Base-by-base conservation (phyloP, 306 rosid genomes). In the Phaseolus lunatus region DNA sequence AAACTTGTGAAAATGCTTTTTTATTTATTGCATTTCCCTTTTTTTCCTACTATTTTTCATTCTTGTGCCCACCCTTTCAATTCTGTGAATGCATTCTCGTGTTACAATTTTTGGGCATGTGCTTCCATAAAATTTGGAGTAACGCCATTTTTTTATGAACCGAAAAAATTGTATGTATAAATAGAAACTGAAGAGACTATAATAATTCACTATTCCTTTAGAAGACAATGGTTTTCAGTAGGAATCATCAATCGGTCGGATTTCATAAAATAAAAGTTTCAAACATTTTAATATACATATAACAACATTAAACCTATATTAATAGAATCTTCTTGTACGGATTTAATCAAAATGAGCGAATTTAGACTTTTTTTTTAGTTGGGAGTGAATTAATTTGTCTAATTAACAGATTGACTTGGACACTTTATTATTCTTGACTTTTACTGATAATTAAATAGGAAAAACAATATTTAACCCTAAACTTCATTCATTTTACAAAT, bases 61-160 rank as follows among this genome's bases (percentile, higher is more conserved):
- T 15, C 2, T 47, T 58, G 9, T 20, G 56, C 31, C 7, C 67
- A 7, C 44, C 7, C 11, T 75, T 67, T 24, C 68, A 18, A 53
- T 77, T 66, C 65, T 33, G 22, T 22, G 41, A 2, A 33, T 73
- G 44, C 14, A 53, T 57, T 61, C 70, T 48, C 80, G 8, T 66
- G 44, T 5, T 18, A 65, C 58, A 76, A 47, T 19, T 63, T 48
- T 62, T 19, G 47, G 37, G 15, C 53, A 48, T 41, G 7, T 8
- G 57, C 20, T 29, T 47, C 57, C 47, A 71, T 71, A 6, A 35
- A 52, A 53, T 12, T 12, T 52, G 14, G 63, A 70, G 31, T 11
- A 18, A 31, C n/a, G 6, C 18, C 29, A 58, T 33, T 35, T 63
- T 63, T 44, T 45, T 73, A 57, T n/a, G 24, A 73, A 72, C 54